A percentile compares a stretch with the other conserved stretches of the same genome.
Evolutionary conservation across 768 basidiomycete genomes (phyloP).

Genomic region (Termitomyces sp.): DNA sequence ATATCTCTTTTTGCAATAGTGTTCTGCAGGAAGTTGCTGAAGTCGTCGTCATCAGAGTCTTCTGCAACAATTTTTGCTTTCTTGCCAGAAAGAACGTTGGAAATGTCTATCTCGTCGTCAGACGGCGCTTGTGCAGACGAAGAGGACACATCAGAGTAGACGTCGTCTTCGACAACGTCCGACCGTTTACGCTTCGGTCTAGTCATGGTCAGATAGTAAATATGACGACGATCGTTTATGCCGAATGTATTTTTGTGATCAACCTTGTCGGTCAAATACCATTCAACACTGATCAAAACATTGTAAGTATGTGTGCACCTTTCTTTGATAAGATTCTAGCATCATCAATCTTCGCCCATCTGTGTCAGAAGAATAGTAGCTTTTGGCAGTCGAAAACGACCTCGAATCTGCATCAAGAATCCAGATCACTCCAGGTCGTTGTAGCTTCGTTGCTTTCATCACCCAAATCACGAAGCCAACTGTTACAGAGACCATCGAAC

Average conservation of each 20-base stretch:
- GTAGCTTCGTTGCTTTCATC: background rate
- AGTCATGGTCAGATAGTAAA: background rate
- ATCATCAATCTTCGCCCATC: background rate
- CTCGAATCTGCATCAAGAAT: background rate
- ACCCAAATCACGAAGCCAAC: too few species aligned
- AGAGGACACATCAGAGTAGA: conserved; percentile 6
- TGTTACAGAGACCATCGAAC: too few species aligned
- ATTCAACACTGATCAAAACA: background rate
- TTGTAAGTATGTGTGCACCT: background rate
- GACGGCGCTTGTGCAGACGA: conserved; percentile 5
- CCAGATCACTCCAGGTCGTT: background rate
- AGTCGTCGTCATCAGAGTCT: conserved; percentile 45
- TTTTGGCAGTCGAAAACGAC: background rate
- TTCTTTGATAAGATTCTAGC: background rate
- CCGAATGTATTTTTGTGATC: background rate
- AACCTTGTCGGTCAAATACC: background rate
- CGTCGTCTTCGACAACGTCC: conserved; percentile 2
- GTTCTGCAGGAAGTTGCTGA: conserved; percentile 58
- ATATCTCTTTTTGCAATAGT: conserved; percentile 69
- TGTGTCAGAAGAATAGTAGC: background rate
- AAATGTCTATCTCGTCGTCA: conserved; percentile 54
- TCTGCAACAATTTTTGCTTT: conserved; percentile 31
- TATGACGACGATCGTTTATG: background rate
- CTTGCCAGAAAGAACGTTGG: conserved; percentile 50
- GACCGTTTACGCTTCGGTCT: conserved; percentile 15